Evolutionary conservation across 306 rosid species (phyloP), one percentile per base, ranked within the genome.

Genomic region (Luffa aegyptiaca): DNA sequence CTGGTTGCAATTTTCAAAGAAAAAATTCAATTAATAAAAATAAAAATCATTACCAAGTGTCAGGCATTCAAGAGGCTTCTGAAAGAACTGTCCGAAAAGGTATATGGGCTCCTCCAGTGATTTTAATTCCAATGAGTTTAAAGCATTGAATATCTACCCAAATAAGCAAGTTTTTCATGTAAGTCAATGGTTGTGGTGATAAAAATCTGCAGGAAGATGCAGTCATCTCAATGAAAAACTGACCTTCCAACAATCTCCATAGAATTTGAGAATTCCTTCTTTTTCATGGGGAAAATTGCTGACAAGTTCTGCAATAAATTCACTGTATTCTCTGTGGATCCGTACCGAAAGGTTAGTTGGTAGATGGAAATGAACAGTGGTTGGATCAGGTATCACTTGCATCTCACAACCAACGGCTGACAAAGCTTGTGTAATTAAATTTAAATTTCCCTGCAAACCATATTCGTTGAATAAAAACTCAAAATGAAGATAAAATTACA

Each of bases 21-120:
- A 51, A 51, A 44, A 52, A 52, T 70, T 17, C 76, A 63, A 39
- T 12, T 2, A 45, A 56, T 10, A 33, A 76, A 76, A 70, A 26
- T 72, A 82, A 82, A 77, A 44, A 59, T 48, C 84, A 81, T 84
- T 88, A 94, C 98, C 98, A 74, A 94, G 89, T 64, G 98, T 94
- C 84, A 94, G 86, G 92, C 97, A 91, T 84, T 90, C 95, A 45
- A 88, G 52, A 1, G 98, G 97, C 91, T 90, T 94, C 89, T 86
- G 91, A 62, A 94, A 91, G 84, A 94, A 94, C 86, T 94, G 98
- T 82, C 97, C 93, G 12, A 92, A 91, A 84, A 92, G 98, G 86
- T 94, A 94, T 87, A 92, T 87, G 46, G 98, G 98, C 90, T 94
- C 98, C 87, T 94, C 98, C 2, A 94, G 92, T 26, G 97, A 94